Evolutionary conservation across 176 grass and related monocot genomes (phyloP), one percentile per base, ranked within the genome.

Genomic region (Urochloa ruziziensis): DNA sequence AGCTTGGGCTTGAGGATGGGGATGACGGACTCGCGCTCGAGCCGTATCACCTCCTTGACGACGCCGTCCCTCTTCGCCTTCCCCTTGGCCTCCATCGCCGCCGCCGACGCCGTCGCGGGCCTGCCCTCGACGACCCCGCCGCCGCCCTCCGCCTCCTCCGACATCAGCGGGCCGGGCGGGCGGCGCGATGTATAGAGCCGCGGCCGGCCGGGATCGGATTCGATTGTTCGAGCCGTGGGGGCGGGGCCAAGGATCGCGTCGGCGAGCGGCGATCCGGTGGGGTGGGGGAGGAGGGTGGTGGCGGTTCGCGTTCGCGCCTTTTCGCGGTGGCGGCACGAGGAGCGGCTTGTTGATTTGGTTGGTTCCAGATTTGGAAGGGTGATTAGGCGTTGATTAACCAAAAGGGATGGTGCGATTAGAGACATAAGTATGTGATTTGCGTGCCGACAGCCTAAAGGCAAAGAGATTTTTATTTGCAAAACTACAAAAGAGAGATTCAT

Each of bases 1-100:
- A 97, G 89, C 68, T 88, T 97, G 51, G 89, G 94, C 87, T 97
- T 97, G 74, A 97, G 51, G 76, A 97, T 86, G 57, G 94, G 94
- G 77, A 97, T 91, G 59, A 97, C 91, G 43, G 94, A 89, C 83
- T 97, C 94, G 79, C 84, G 73, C 91, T 97, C 94, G n/a, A 97
- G 89, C 56, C 79, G 76, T 62, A 97, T 78, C 79, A 97, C 87
- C 81, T 97, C 94, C 91, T 68, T 94, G 33, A 81, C 84, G 77
- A 82, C 85, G 70, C 68, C 88, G 39, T 81, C 70, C 76, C 65
- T 88, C 72, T 80, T 88, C 15, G 62, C 84, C 47, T 74, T 83
- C 30, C 34, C 70, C 42, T 9, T 74, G 64, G 34, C 75, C 70
- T 51, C 75, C 75, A 62, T 86, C 79, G 77, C 77, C 75, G 49